Conservation (phyloP, 2,329 filamentous ascomycete genomes). For the Cladophialophora bantiana region DNA sequence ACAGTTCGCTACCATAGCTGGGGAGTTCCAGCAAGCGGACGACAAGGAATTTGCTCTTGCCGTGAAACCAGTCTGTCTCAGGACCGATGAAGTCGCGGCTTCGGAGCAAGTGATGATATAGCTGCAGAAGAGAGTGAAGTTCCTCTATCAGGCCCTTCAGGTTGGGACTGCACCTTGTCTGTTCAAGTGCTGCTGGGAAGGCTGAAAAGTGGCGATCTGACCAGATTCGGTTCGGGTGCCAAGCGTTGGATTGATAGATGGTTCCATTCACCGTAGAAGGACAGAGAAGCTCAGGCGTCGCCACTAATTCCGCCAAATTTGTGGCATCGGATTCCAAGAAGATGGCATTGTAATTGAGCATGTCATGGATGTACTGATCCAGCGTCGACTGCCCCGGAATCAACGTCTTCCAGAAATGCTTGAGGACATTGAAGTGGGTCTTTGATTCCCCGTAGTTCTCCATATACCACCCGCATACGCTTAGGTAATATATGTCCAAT, state of each 20-base stretch:
- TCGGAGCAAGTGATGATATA: constrained; percentile 2
- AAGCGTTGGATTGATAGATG: not conserved
- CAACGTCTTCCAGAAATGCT: constrained; percentile 27
- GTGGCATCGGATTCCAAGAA: constrained; percentile 16
- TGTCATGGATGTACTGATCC: constrained; percentile 24
- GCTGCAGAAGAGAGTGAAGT: constrained; percentile 2
- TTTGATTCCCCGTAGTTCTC: constrained; percentile 30
- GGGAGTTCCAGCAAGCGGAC: constrained; percentile 20
- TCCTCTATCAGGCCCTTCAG: constrained; percentile 17
- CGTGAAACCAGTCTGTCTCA: constrained; percentile 12
- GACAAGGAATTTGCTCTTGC: constrained; percentile 15
- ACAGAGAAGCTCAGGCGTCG: not conserved
- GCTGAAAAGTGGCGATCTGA: constrained; percentile 17
- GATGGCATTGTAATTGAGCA: constrained; percentile 22
- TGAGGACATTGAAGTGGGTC: constrained; percentile 32
- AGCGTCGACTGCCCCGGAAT: constrained; percentile 16
- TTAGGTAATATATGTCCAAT: constrained; percentile 33
- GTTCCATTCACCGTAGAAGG: not conserved
- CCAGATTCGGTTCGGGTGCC: not conserved
- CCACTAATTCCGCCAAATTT: not conserved
- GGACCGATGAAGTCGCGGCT: not conserved
- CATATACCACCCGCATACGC: constrained; percentile 33
- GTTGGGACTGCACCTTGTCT: constrained; percentile 17
- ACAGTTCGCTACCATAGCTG: constrained; percentile 29
- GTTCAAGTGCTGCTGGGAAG: constrained; percentile 11